These are phyloP conservation scores for Boletus holoroseus DNA, from an alignment of 1,284 basidiomycete genomes.

Conservation along the genomic window DNA sequence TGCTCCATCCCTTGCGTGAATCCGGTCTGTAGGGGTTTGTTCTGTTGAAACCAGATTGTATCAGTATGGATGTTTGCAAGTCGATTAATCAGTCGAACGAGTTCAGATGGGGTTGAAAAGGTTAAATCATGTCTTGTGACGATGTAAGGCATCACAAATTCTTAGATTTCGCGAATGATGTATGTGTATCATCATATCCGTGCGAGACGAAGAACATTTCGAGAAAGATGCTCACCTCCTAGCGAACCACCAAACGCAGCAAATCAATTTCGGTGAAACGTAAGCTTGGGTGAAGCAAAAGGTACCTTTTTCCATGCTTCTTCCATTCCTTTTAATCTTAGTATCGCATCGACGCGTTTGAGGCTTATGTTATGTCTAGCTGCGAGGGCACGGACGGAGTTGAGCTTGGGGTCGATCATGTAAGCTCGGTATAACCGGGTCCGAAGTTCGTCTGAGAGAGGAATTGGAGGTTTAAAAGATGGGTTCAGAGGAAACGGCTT, in stretches of 20 bases:
- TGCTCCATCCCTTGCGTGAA: slow-evolving; percentile 66
- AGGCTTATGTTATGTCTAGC: slow-evolving; percentile 58
- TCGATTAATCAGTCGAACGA: slow-evolving; percentile 1
- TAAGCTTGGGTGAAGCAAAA: slow-evolving; percentile 8
- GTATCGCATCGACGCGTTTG: slow-evolving; percentile 73
- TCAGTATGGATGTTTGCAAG: slow-evolving; percentile 17
- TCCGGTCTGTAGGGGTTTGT: slow-evolving; percentile 57
- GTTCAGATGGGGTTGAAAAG: slow-evolving; percentile 67
- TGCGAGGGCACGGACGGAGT: slow-evolving; percentile 58
- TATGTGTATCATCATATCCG: slow-evolving; percentile 44
- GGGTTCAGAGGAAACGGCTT: slow-evolving; percentile 81
- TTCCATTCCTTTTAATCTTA: slow-evolving; percentile 75
- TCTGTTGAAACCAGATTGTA: slow-evolving; percentile 34
- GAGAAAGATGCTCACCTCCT: slow-evolving; percentile 43
- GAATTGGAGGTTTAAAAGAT: slow-evolving; percentile 71
- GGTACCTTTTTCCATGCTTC: slow-evolving; percentile 60
- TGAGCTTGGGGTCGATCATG: slow-evolving; percentile 50
- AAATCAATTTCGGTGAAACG: slow-evolving; percentile 12
- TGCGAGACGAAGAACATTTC: slow-evolving; percentile 1
- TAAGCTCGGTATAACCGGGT: slow-evolving; percentile 51
- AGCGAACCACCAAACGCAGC: slow-evolving; percentile 18
- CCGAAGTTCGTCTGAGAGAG: slow-evolving; percentile 59
- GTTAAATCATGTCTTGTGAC: slow-evolving; percentile 47
- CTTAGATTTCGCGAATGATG: slow-evolving; percentile 66
- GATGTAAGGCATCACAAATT: slow-evolving; percentile 56